A percentile compares a stretch with the other conserved stretches of the same genome.
Evolutionary conservation across 768 basidiomycete genomes (phyloP).

Genomic region (Boletus subparvulus): DNA sequence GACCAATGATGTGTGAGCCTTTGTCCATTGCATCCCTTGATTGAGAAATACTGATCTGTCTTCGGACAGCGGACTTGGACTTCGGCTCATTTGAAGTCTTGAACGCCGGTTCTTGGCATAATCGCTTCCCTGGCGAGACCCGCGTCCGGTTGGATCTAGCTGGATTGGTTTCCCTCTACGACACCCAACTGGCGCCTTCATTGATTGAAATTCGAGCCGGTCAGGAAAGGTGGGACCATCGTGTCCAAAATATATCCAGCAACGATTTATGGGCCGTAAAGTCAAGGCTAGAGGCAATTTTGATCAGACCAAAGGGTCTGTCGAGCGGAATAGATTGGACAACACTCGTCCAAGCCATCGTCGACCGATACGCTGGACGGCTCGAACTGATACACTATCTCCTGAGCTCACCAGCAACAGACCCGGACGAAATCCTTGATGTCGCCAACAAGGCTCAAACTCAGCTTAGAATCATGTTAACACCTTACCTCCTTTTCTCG

Average conservation of each 20-base stretch:
- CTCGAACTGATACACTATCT: conserved; percentile 29
- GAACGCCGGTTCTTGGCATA: conserved; percentile 32
- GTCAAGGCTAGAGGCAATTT: conserved; percentile 6
- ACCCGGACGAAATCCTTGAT: conserved; percentile 2
- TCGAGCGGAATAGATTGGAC: conserved; percentile 37
- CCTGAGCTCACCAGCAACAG: conserved; percentile 11
- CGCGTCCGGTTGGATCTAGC: conserved; percentile 35
- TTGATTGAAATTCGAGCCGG: conserved; percentile 26
- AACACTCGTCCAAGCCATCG: conserved; percentile 27
- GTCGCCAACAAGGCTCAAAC: conserved; percentile 11
- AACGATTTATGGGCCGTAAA: conserved; percentile 17
- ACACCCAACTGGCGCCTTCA: conserved; percentile 32
- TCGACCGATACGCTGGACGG: conserved; percentile 33
- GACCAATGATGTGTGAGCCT: not conserved
- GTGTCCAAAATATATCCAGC: conserved; percentile 24
- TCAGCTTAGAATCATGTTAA: conserved; percentile 31
- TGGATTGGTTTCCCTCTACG: conserved; percentile 39
- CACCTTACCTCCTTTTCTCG: conserved; percentile 27
- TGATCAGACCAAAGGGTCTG: conserved; percentile 9
- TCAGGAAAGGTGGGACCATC: conserved; percentile 33
- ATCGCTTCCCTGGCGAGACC: conserved; percentile 36
- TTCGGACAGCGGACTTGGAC: not conserved
- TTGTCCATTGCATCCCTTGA: not conserved
- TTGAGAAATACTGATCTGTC: not conserved
- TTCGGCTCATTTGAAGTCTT: conserved; percentile 2